These are phyloP conservation scores for Adansonia madagascariensis DNA, from an alignment of 441 rosid genomes.

Conservation along the genomic window DNA sequence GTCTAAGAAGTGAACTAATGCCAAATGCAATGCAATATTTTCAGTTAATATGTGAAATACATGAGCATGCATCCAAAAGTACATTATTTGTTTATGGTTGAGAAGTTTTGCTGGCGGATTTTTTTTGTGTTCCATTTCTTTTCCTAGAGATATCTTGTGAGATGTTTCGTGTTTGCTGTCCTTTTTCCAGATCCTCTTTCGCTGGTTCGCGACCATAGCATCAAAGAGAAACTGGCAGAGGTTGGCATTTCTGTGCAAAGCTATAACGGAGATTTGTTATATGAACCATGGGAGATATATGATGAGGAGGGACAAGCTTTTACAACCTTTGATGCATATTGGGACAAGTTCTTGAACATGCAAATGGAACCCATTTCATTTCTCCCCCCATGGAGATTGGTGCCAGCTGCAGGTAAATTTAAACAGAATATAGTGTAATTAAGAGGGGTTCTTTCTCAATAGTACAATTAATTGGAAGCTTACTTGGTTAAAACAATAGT, in stretches of 20 bases:
- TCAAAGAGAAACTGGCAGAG: constrained; percentile 71
- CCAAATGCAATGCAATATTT: not conserved
- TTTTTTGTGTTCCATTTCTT: not conserved
- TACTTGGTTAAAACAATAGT: not conserved
- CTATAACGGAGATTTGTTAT: constrained; percentile 80
- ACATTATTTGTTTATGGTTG: not conserved
- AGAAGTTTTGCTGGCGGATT: not conserved
- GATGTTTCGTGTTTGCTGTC: not conserved
- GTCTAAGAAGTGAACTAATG: not conserved
- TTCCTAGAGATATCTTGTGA: constrained; percentile 1
- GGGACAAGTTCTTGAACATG: constrained; percentile 74
- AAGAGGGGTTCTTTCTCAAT: not conserved
- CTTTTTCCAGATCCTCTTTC: constrained; percentile 73
- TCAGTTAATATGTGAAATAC: not conserved
- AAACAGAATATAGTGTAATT: constrained; percentile 2
- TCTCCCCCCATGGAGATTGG: constrained; percentile 73
- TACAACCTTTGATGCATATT: constrained; percentile 63
- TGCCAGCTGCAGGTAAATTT: constrained; percentile 57
- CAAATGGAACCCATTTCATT: constrained; percentile 59
- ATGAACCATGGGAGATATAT: constrained; percentile 91
- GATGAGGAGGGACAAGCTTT: constrained; percentile 67
- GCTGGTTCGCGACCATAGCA: constrained; percentile 72
- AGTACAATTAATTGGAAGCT: not conserved
- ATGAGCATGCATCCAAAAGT: not conserved
- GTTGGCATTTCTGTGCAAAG: constrained; percentile 78